phyloP scores from a whole-genome alignment of 192 early-diverging fungal species.

The Podila epicladia region DNA sequence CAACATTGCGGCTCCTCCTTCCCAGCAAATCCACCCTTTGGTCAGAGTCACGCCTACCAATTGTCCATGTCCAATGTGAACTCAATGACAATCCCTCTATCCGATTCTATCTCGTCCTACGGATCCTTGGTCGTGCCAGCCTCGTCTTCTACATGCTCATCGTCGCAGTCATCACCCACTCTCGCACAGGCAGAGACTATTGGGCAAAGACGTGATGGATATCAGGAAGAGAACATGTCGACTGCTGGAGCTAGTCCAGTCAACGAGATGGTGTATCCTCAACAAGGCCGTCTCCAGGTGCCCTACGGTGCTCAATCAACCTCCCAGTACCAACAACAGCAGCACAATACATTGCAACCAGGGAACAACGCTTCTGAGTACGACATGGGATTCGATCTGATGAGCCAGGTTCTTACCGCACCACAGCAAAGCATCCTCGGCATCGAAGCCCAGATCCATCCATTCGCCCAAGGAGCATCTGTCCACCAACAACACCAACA shows the following conservation, averaged over 20 bases:
- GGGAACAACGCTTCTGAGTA: background rate
- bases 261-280: no score
- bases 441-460: slow-evolving; percentile 5
- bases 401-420: background rate
- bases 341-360: background rate
- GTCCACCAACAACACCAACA: background rate
- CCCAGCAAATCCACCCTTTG: background rate
- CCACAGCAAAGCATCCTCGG: background rate
- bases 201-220: background rate
- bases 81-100: slow-evolving; percentile 27
- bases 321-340: background rate
- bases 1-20: slow-evolving; percentile 6
- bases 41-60: background rate
- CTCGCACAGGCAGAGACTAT: background rate
- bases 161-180: slow-evolving; percentile 13
- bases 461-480: background rate
- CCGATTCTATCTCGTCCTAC: slow-evolving; percentile 17
- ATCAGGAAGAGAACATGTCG: background rate
- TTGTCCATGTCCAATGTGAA: background rate
- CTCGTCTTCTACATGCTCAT: slow-evolving; percentile 30
- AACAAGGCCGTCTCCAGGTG: background rate
- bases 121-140: slow-evolving; percentile 45
- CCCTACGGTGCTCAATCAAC: background rate
- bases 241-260: background rate
- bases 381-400: background rate